Evolutionary conservation across 441 rosid species (phyloP), one percentile per base, ranked within the genome.

Genomic region (Omphalea diandra): DNA sequence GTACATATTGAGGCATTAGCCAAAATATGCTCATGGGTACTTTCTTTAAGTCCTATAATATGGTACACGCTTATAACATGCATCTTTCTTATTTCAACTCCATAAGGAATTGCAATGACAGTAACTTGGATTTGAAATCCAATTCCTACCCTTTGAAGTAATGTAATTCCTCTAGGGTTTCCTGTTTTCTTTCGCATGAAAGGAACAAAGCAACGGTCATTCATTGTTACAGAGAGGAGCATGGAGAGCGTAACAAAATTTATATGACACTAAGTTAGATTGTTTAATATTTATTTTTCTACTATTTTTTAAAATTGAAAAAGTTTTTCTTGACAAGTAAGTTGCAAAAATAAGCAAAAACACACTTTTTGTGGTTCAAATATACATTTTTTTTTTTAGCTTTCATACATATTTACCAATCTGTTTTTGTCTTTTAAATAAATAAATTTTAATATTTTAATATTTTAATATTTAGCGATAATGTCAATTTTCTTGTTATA

Each of bases 11-110:
- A 75, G 98, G 98, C 67, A 93, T 65, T 26, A 93, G 67, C 90
- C 90, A 86, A 62, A 88, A 83, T 77, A 90, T 93, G 82, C 79
- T 89, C 94, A 90, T 85, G 0, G 97, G 98, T 53, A 90, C 85
- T 14, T 40, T 84, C 68, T 76, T 85, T 85, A 2, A 88, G 85
- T 26, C 81, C 81, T 1, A 63, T 31, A 20, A 84, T 69, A 22
- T 69, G 75, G 40, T 86, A 77, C 26, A 53, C 62, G 5, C 44
- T 85, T 74, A 89, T 82, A 4, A 81, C 80, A n/a, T 65, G 83
- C 84, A 88, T 80, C 75, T 97, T 81, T 68, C 80, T 73, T 31
- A 85, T 82, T 79, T 90, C 96, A 49, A 88, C 87, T 0, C 79
- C 85, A 2, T 85, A 89, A 38, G 96, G 96, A 17, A 85, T 72